Evolutionary conservation across 1,284 basidiomycete species (phyloP).

Genomic region (Rhodotorula sp.): DNA sequence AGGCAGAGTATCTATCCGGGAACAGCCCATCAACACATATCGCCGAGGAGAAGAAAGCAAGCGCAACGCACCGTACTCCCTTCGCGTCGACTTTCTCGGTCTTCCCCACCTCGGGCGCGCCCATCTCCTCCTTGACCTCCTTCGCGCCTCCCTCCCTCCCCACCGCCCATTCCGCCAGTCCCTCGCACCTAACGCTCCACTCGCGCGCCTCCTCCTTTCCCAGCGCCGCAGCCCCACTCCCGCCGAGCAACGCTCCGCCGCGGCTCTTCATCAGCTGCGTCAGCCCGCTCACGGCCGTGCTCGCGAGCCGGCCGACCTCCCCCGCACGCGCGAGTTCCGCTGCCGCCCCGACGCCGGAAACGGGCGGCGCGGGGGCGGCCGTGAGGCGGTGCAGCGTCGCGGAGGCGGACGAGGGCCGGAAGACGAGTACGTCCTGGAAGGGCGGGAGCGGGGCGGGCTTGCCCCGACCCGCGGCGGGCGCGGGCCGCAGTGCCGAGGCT

Average conservation of each 20-base stretch:
- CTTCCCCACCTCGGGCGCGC: not conserved
- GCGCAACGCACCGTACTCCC: conserved; percentile 1
- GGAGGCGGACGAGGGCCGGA: conserved; percentile 3
- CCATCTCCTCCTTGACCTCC: conserved; percentile 19
- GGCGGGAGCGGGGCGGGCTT: not conserved
- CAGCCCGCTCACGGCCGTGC: conserved; percentile 36
- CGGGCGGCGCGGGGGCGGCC: not conserved
- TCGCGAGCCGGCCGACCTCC: conserved; percentile 33
- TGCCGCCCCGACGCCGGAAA: not conserved
- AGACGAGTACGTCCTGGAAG: conserved; percentile 28
- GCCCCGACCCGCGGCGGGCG: not conserved
- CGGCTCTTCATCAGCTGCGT: conserved; percentile 32
- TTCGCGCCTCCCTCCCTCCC: conserved; percentile 10
- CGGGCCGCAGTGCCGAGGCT: not conserved
- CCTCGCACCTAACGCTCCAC: conserved; percentile 8
- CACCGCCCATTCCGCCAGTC: conserved; percentile 26
- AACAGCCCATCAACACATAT: not conserved
- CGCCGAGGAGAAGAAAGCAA: not conserved
- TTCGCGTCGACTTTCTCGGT: not conserved
- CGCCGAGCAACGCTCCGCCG: conserved; percentile 4
- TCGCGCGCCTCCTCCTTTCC: not conserved
- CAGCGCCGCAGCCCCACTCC: not conserved
- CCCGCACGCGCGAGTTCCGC: conserved; percentile 14
- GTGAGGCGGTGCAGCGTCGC: conserved; percentile 27
- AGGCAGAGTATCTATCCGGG: conserved; percentile 63